phyloP scores from a whole-genome alignment of 306 rosid genomes.

The Hippophae gyantsensis region DNA sequence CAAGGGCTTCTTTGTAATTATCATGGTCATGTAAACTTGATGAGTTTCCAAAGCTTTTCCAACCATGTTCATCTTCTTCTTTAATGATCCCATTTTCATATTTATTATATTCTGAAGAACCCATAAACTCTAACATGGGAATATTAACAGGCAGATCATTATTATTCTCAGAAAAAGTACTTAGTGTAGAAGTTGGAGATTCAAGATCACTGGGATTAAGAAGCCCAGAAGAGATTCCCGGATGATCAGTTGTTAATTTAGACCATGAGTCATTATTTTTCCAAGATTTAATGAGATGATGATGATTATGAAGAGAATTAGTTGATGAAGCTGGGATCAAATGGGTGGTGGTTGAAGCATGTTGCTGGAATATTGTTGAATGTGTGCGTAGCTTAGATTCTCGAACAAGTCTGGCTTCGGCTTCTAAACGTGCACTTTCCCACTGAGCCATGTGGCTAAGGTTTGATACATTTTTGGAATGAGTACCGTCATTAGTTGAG shows the following conservation, averaged over 20 bases:
- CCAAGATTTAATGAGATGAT: neutral
- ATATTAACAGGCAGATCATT: no score
- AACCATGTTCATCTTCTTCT: slow-evolving; percentile 56
- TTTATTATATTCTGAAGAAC: slow-evolving; percentile 35
- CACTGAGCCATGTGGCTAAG: slow-evolving; percentile 27
- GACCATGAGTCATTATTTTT: slow-evolving; percentile 15
- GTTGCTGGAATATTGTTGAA: slow-evolving; percentile 23
- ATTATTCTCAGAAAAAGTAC: slow-evolving; percentile 41
- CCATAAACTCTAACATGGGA: slow-evolving; percentile 67
- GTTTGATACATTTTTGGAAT: slow-evolving; percentile 6
- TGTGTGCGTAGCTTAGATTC: slow-evolving; percentile 72
- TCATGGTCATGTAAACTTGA: slow-evolving; percentile 10
- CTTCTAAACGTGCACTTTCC: slow-evolving; percentile 20
- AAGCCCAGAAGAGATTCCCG: no score
- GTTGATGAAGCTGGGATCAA: slow-evolving; percentile 4
- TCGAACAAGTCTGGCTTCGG: slow-evolving; percentile 25
- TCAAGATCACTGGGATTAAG: slow-evolving; percentile 38
- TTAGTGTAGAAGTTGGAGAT: slow-evolving; percentile 73
- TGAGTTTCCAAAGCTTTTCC: slow-evolving; percentile 52
- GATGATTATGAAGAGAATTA: neutral
- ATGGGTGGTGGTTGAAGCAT: slow-evolving; percentile 15
- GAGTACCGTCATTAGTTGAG: neutral
- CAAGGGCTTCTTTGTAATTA: slow-evolving; percentile 26
- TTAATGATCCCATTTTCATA: slow-evolving; percentile 30
- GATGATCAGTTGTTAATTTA: neutral